Percentiles rank a stretch among this genome's conserved stretches.
Evolutionary conservation across 768 basidiomycete species (phyloP).

Genomic region (Boletus sensibilis): DNA sequence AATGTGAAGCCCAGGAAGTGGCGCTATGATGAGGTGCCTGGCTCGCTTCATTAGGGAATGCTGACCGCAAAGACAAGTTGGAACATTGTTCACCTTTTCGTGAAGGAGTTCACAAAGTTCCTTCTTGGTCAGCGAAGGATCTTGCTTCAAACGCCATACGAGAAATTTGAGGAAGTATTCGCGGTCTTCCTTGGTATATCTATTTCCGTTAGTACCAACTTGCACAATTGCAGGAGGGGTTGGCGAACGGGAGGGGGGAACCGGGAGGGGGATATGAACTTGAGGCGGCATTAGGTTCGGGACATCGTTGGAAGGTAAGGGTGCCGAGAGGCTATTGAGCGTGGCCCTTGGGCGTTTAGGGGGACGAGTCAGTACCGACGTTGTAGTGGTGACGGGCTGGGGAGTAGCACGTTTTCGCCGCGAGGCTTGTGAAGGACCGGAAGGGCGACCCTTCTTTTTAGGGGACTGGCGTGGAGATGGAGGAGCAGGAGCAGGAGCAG

Average conservation of each 20-base stretch:
- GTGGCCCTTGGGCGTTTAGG: slow-evolving; percentile 40
- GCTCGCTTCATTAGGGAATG: slow-evolving; percentile 10
- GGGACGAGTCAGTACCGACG: slow-evolving; percentile 25
- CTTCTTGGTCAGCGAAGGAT: slow-evolving; percentile 51
- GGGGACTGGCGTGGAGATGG: slow-evolving; percentile 27
- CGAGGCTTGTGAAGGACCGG: slow-evolving; percentile 24
- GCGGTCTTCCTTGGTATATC: slow-evolving; percentile 65
- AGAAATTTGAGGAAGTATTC: slow-evolving; percentile 67
- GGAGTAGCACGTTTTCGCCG: slow-evolving; percentile 24
- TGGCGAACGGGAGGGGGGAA: slow-evolving; percentile 67
- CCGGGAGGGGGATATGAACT: slow-evolving; percentile 56
- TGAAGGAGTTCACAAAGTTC: slow-evolving; percentile 55
- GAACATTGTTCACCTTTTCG: slow-evolving; percentile 43
- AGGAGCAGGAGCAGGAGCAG: neutral
- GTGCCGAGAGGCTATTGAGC: slow-evolving; percentile 60
- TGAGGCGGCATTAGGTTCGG: slow-evolving; percentile 61
- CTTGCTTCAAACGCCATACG: slow-evolving; percentile 55
- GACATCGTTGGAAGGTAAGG: slow-evolving; percentile 28
- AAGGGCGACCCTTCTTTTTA: slow-evolving; percentile 24
- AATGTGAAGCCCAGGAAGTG: slow-evolving; percentile 67
- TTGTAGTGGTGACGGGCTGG: slow-evolving; percentile 19
- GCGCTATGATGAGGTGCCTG: slow-evolving; percentile 67
- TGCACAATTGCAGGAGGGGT: slow-evolving; percentile 58
- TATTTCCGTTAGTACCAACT: slow-evolving; percentile 49
- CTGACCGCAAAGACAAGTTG: neutral